A percentile compares a stretch with the other conserved stretches of the same genome.
These are phyloP conservation scores for Metschnikowia kofuensis DNA, from an alignment of 805 yeast species.

Conservation along the genomic window DNA sequence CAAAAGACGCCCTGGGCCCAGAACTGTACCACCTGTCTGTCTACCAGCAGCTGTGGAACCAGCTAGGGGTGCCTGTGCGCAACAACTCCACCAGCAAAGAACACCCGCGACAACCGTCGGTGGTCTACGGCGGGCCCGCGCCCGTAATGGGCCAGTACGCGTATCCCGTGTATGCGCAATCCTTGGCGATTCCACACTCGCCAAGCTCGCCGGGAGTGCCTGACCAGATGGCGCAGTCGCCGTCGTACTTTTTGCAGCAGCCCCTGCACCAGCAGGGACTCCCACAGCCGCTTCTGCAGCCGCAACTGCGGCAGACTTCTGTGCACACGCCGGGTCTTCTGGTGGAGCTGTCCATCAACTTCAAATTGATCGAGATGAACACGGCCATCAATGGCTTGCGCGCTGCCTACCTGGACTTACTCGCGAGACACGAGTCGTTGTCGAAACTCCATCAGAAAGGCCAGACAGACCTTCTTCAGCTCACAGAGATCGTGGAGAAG, in stretches of 20 bases:
- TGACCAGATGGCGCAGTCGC: conserved; percentile 9
- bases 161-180: conserved; percentile 10
- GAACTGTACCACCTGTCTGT: conserved; percentile 21
- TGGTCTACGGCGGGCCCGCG: conserved; percentile 1
- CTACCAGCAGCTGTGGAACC: conserved; percentile 20
- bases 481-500: conserved; percentile 46
- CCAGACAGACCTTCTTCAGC: conserved; percentile 50
- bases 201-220: conserved; percentile 12
- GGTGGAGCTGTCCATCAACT: conserved; percentile 20
- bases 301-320: conserved; percentile 18
- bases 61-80: conserved; percentile 7
- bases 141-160: conserved; percentile 9
- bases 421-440: conserved; percentile 46
- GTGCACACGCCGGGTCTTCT: conserved; percentile 14
- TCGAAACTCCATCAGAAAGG: conserved; percentile 46
- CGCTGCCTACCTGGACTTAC: conserved; percentile 42
- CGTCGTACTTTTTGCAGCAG: conserved; percentile 13
- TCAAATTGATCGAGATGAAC: conserved; percentile 36
- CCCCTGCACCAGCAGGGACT: conserved; percentile 5
- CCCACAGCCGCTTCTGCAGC: conserved; percentile 11
- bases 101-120: conserved; percentile 4
- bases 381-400: conserved; percentile 35
- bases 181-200: conserved; percentile 13
- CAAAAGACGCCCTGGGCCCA: conserved; percentile 5
- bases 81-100: conserved; percentile 2